Conservation (phyloP, 495 filamentous ascomycete genomes). For the Chaetomium cochliodes region DNA sequence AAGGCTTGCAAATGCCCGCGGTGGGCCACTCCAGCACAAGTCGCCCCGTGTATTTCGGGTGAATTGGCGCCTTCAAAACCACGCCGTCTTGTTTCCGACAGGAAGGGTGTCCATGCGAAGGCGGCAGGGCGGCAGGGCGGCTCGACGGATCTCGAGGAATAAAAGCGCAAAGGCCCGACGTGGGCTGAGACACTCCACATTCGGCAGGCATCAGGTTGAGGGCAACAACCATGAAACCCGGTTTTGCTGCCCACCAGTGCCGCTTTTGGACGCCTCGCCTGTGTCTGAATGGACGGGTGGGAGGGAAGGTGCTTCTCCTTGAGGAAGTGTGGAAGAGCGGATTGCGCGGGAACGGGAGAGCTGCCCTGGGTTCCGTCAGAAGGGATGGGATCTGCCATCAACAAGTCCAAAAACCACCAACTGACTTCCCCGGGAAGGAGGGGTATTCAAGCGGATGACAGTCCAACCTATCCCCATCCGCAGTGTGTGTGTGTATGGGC, state of each 20-base stretch:
- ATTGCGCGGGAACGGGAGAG: background rate
- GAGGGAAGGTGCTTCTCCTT: slow-evolving; percentile 10
- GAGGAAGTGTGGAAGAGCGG: background rate
- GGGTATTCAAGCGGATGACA: no score
- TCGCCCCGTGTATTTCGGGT: slow-evolving; percentile 1
- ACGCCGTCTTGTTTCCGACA: background rate
- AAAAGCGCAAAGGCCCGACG: background rate
- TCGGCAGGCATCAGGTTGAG: background rate
- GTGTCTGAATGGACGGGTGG: background rate
- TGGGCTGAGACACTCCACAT: background rate
- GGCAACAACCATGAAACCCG: background rate
- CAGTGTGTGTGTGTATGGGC: no score
- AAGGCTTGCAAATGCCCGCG: background rate
- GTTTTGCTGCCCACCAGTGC: background rate
- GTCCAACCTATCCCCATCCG: no score
- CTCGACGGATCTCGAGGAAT: background rate
- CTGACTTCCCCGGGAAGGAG: no score
- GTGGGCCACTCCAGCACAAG: background rate
- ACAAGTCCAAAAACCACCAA: no score
- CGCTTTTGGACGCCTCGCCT: background rate
- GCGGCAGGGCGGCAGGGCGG: no score
- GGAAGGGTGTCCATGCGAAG: no score
- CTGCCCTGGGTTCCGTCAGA: background rate
- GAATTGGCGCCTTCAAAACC: background rate
- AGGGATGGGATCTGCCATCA: no score